Evolutionary conservation across 768 basidiomycete species (phyloP).

Genomic region (Xerocomus brunneocitrinus): DNA sequence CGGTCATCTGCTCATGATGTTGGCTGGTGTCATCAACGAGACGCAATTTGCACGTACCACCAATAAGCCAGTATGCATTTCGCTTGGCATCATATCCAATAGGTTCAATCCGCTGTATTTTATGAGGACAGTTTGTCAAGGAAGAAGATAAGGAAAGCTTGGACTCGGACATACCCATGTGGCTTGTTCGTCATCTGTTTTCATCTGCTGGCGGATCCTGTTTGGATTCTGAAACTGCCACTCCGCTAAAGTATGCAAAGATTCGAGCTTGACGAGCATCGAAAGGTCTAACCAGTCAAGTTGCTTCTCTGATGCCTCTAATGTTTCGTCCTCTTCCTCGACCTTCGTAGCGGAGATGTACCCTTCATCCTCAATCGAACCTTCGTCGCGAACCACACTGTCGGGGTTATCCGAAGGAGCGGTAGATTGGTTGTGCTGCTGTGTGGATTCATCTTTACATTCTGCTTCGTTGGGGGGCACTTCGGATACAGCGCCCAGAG

Average conservation of each 20-base stretch:
- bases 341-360: slow-evolving; percentile 10
- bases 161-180: slow-evolving; percentile 57
- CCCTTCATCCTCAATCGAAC: neutral
- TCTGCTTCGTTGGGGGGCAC: slow-evolving; percentile 5
- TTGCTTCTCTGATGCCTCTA: slow-evolving; percentile 36
- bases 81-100: slow-evolving; percentile 76
- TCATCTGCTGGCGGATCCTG: slow-evolving; percentile 68
- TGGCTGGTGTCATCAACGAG: neutral
- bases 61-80: slow-evolving; percentile 85
- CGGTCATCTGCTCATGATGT: slow-evolving; percentile 55
- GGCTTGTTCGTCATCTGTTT: slow-evolving; percentile 70
- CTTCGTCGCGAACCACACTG: neutral
- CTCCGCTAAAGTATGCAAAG: slow-evolving; percentile 67
- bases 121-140: slow-evolving; percentile 1
- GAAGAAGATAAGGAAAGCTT: neutral
- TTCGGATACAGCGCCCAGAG: slow-evolving; percentile 10
- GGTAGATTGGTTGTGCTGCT: slow-evolving; percentile 4
- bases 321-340: slow-evolving; percentile 23
- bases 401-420: slow-evolving; percentile 6
- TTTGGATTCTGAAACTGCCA: slow-evolving; percentile 85
- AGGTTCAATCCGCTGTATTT: slow-evolving; percentile 70
- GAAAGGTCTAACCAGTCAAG: slow-evolving; percentile 69
- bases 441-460: slow-evolving; percentile 10
- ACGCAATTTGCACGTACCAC: slow-evolving; percentile 40
- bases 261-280: slow-evolving; percentile 69